Evolutionary conservation across 1,284 basidiomycete genomes (phyloP).

Genomic region (Ustilago xerochloae): DNA sequence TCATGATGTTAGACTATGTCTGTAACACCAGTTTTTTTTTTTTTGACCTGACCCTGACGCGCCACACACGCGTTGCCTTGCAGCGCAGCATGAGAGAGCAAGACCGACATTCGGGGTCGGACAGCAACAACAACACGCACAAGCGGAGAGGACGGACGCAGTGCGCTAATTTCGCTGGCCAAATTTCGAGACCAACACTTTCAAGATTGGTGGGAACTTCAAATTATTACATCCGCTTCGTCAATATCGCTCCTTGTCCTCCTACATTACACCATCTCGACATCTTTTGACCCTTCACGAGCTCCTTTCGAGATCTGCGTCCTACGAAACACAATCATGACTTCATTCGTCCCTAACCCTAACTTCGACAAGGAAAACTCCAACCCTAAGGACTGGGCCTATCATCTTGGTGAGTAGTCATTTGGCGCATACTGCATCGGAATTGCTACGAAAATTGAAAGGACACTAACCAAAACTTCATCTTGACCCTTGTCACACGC

Average conservation of each 20-base stretch:
- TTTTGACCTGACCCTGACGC: background rate
- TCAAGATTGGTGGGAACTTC: no score
- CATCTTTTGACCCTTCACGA: no score
- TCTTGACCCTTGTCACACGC: no score
- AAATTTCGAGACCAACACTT: background rate
- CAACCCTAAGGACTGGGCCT: slow-evolving; percentile 63
- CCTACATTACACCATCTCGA: background rate
- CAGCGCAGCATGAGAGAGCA: background rate
- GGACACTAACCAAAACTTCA: no score
- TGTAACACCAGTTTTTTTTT: background rate
- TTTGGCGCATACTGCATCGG: no score
- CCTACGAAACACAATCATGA: slow-evolving; percentile 14
- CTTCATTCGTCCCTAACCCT: slow-evolving; percentile 52
- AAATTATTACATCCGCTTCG: no score
- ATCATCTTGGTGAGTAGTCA: slow-evolving; percentile 50
- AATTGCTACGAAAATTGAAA: no score
- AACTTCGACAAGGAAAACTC: slow-evolving; percentile 48
- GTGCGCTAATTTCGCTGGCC: no score
- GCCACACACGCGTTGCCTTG: slow-evolving; percentile 2
- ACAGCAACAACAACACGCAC: slow-evolving; percentile 5
- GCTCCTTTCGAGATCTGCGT: no score
- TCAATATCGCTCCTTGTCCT: background rate
- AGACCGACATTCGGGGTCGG: background rate
- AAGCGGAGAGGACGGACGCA: background rate
- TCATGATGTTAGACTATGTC: no score